A percentile compares a stretch with the other conserved stretches of the same genome.
Evolutionary conservation across 2,329 filamentous ascomycete genomes (phyloP).

Genomic region (Hirsutella rhossiliensis): DNA sequence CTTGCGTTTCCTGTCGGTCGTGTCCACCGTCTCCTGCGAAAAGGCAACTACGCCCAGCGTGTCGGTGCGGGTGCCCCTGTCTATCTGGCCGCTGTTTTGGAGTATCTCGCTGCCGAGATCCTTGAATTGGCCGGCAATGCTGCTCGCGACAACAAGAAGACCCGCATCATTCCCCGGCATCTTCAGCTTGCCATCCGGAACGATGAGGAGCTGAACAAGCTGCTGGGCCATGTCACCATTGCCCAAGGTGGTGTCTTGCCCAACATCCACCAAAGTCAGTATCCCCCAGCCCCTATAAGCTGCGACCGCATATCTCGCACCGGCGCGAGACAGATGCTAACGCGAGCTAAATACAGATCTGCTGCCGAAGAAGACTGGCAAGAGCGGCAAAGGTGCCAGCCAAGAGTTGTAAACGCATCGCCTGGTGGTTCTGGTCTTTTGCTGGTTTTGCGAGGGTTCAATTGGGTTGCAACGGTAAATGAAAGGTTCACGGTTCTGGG

Average conservation of each 20-base stretch:
- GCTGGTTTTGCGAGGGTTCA: conserved; percentile 44
- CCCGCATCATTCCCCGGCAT: conserved; percentile 98
- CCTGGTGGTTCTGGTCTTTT: conserved; percentile 22
- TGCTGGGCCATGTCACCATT: conserved; percentile 90
- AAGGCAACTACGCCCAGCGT: conserved; percentile 99
- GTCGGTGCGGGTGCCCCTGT: conserved; percentile 97
- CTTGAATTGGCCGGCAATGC: conserved; percentile 98
- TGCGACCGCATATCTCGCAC: not conserved
- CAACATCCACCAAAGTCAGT: conserved; percentile 94
- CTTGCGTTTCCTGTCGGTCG: conserved; percentile 97
- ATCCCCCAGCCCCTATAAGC: not conserved
- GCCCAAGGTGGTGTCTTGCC: conserved; percentile 94
- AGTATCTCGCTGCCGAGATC: conserved; percentile 97
- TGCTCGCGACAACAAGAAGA: conserved; percentile 99
- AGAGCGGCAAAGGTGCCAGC: conserved; percentile 83
- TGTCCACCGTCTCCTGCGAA: conserved; percentile 97
- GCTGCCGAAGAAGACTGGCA: conserved; percentile 97
- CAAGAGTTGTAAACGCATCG: conserved; percentile 71
- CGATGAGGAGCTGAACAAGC: conserved; percentile 99
- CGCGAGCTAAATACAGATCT: conserved; percentile 57
- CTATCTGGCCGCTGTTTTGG: conserved; percentile 92
- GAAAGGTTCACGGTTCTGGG: conserved; percentile 70
- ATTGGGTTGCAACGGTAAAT: conserved; percentile 62
- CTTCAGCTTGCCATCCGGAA: conserved; percentile 98
- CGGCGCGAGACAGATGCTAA: conserved; percentile 2